Percentiles rank a stretch among this genome's conserved stretches.
Conservation (phyloP, 2,329 filamentous ascomycete species). For the Verticillium nonalfalfae region DNA sequence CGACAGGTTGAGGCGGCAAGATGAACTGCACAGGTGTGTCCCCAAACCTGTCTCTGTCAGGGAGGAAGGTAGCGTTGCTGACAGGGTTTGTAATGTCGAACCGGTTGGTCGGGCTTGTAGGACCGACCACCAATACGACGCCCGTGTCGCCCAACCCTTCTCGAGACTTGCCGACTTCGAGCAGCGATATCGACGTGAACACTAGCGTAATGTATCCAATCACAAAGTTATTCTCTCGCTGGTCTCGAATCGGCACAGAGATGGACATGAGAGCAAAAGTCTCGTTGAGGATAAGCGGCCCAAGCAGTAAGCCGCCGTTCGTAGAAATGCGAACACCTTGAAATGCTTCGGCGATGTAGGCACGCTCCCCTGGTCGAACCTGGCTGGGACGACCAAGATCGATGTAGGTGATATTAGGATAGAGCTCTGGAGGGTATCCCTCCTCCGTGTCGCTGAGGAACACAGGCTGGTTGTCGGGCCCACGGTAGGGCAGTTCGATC, state of each 20-base stretch:
- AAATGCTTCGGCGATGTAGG: constrained; percentile 41
- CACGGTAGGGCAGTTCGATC: constrained; percentile 56
- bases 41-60: constrained; percentile 29
- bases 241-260: constrained; percentile 72
- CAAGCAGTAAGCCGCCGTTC: constrained; percentile 61
- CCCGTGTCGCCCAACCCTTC: constrained; percentile 70
- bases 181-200: constrained; percentile 59
- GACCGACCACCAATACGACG: constrained; percentile 64
- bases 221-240: constrained; percentile 52
- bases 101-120: constrained; percentile 58
- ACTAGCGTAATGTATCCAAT: constrained; percentile 81
- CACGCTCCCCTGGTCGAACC: constrained; percentile 30
- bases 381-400: constrained; percentile 33
- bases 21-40: constrained; percentile 49
- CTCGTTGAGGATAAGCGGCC: constrained; percentile 66
- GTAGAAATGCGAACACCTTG: constrained; percentile 41
- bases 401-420: constrained; percentile 70
- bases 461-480: constrained; percentile 50
- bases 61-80: constrained; percentile 39
- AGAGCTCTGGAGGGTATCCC: constrained; percentile 69
- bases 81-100: constrained; percentile 41
- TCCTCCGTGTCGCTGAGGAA: constrained; percentile 53
- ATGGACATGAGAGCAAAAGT: constrained; percentile 73
- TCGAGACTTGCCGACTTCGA: constrained; percentile 53
- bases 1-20: constrained; percentile 43